Base-by-base conservation (phyloP, 2,329 filamentous ascomycete genomes). In the Fusarium scirpi region DNA sequence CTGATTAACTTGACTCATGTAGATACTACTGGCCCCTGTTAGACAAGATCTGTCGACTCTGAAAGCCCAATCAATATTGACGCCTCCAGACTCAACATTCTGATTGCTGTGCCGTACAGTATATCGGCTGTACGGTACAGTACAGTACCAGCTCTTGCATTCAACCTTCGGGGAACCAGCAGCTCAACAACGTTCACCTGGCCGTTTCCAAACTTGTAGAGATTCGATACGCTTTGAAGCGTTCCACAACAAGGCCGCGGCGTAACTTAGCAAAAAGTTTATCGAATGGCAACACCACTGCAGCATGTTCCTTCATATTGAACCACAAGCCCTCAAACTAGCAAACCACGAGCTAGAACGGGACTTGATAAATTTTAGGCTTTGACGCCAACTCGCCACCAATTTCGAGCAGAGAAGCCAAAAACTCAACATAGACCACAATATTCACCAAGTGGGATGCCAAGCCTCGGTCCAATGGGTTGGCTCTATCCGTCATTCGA, bases 371-470 rank as follows among this genome's bases (percentile, higher is more conserved):
- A 48, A 47, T 48, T 61, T 70, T 68, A 71, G 66, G 72, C 62
- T 74, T 74, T 65, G 62, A 60, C 70, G 63, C 72, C 72, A 67
- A 49, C 46, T 65, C 58, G 60, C 70, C 70, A 74, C 70, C 59
- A 69, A 54, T 53, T 55, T 53, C 41, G 68, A 30, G 46, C 54
- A 65, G 49, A 40, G 58, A 70, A 62, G 65, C 51, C 57, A 51
- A 48, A 54, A 60, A 54, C 18, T 45, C 43, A 54, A 29, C 53
- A 58, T 43, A 44, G 58, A 64, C 58, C 46, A 49, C 22, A 30
- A 67, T 46, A 55, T 44, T 40, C 38, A 40, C 24, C 46, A 29
- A 48, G 18, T 44, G 58, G 41, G 55, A 54, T 72, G 61, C 68
- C 69, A 69, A 71, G 64, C 59, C 56, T 71, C 70, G 72, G 72